Evolutionary conservation across 352 stramenopile species (phyloP), one percentile per base, ranked within the genome.

Genomic region (Phytophthora fragariae): DNA sequence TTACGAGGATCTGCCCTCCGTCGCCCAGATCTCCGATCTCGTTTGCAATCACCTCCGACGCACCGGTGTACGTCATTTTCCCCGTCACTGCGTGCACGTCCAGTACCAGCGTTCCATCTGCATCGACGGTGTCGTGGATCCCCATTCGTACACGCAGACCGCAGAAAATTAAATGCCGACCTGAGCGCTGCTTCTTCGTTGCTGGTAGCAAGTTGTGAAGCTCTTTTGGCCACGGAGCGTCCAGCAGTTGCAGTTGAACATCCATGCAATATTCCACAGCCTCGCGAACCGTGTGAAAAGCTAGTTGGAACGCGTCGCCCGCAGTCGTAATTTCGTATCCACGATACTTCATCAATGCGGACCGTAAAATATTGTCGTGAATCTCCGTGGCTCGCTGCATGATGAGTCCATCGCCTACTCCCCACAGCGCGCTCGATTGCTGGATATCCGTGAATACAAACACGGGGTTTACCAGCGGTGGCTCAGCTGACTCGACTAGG

Each of bases 401-500:
- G 31, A 86, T 78, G 14, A 72, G 58, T 10, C 77, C 75, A 37
- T 86, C 69, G 19, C 61, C 75, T 6, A 81, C 61, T 14, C 41
- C 73, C 83, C 83, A 91, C 8, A 91, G 49, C 12, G 75, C 75
- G 15, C 79, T 91, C 3, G 83, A 91, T 5, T 81, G 81, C 65
- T 91, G 77, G 10, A 91, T 91, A 64, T 91, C 83, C 2, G 83
- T 90, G 70, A 87, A 86, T 1, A 90, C 81, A 76, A 90, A 90
- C 41, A 89, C 81, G 2, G 81, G 79, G 62, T 83, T 82, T 3
- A 80, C 76, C 3, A 75, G 33, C 35, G 79, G 79, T 14, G 78
- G 62, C 47, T 85, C 78, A 8, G 72, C 67, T 10, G 72, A 75
- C 14, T 77, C 74, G 17, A 81, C 62, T 2, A 80, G 39, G 24